Evolutionary conservation across 2,329 filamentous ascomycete genomes (phyloP).

Genomic region (Aphanocladium album): DNA sequence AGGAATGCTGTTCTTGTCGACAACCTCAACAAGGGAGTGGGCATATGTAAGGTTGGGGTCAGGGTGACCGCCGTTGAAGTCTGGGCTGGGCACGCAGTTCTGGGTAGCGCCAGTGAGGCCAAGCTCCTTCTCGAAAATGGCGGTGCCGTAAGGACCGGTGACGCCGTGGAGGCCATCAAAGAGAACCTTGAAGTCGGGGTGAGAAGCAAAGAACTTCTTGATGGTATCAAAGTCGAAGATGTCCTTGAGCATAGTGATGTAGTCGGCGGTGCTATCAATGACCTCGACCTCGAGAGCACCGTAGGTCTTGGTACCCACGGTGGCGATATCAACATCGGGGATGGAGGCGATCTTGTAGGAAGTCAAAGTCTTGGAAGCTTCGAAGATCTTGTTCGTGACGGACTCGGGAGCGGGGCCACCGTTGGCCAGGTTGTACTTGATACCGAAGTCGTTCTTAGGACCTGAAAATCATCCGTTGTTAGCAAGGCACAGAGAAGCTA

Average conservation of each 20-base stretch:
- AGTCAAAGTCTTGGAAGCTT: conserved; percentile 80
- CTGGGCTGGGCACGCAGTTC: conserved; percentile 86
- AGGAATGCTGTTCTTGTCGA: conserved; percentile 86
- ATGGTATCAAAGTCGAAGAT: conserved; percentile 98
- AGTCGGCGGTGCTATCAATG: conserved; percentile 88
- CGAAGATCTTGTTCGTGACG: conserved; percentile 97
- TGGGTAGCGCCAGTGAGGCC: conserved; percentile 74
- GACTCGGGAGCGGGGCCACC: conserved; percentile 93
- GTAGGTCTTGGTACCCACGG: conserved; percentile 78
- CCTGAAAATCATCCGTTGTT: conserved; percentile 44
- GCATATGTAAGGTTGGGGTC: conserved; percentile 98
- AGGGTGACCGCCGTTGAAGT: conserved; percentile 96
- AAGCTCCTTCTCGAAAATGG: conserved; percentile 92
- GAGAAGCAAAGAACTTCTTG: conserved; percentile 81
- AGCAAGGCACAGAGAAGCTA: conserved; percentile 5
- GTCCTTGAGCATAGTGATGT: conserved; percentile 91
- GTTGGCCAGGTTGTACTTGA: conserved; percentile 99
- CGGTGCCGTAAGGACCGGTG: conserved; percentile 89
- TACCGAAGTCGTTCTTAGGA: conserved; percentile 92
- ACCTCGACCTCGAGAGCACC: conserved; percentile 89
- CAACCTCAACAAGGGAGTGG: conserved; percentile 86
- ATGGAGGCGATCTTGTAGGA: conserved; percentile 91
- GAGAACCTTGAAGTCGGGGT: conserved; percentile 92
- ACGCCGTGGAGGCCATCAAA: conserved; percentile 95
- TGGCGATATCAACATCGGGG: conserved; percentile 77